Conservation (phyloP, 169 alveolate species). For the Eimeria necatrix region DNA sequence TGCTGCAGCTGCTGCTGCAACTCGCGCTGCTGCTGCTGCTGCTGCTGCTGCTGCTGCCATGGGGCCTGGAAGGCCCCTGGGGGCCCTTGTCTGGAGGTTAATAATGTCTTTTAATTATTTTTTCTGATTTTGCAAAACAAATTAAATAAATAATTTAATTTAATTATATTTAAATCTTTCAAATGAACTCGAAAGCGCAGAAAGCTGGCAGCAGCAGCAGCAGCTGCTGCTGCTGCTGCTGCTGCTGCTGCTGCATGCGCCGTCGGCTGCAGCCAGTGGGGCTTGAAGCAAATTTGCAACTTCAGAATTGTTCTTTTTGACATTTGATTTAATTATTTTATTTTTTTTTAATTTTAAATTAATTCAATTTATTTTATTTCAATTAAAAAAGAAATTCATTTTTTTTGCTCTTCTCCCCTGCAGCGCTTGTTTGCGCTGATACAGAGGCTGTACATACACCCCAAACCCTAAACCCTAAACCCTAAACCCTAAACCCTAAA, state of each 20-base stretch:
- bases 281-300: too few species aligned
- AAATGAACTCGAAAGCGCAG: too few species aligned
- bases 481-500: neutral
- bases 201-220: neutral
- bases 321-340: neutral
- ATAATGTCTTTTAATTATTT: neutral
- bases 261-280: too few species aligned
- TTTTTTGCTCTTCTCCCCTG: neutral
- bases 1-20: neutral
- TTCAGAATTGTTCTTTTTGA: too few species aligned
- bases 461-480: neutral
- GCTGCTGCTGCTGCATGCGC: neutral
- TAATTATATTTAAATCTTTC: too few species aligned
- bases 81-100: neutral
- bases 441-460: too few species aligned
- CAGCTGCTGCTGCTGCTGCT: conserved; percentile 1
- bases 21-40: neutral
- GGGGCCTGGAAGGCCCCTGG: neutral
- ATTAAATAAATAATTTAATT: too few species aligned
- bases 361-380: neutral
- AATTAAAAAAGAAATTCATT: neutral
- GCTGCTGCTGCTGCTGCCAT: neutral
- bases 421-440: neutral
- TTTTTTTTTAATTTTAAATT: neutral
- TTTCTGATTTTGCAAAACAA: too few species aligned